phyloP scores from a whole-genome alignment of 345 rosid genomes.

The Salix brachista region DNA sequence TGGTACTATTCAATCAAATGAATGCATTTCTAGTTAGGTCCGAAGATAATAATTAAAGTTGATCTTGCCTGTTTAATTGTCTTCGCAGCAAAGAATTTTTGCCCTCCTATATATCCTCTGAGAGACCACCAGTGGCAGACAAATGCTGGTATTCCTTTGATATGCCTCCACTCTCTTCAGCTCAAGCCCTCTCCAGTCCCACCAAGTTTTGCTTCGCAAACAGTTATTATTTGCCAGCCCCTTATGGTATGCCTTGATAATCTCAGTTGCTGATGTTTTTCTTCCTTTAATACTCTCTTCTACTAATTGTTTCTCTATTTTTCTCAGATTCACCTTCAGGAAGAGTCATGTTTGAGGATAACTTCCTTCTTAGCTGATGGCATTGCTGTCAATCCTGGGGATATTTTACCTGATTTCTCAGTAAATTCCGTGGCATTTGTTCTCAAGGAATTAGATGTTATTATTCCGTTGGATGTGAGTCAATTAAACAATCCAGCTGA shows the following conservation, averaged over 20 bases:
- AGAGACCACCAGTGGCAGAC: slow-evolving; percentile 64
- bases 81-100: slow-evolving; percentile 66
- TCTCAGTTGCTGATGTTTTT: not conserved
- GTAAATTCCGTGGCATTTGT: slow-evolving; percentile 58
- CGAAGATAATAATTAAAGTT: not conserved
- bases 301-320: slow-evolving; percentile 11
- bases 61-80: slow-evolving; percentile 5
- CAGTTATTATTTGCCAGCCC: slow-evolving; percentile 85
- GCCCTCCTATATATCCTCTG: slow-evolving; percentile 88
- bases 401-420: slow-evolving; percentile 68
- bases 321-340: slow-evolving; percentile 85
- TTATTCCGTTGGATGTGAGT: slow-evolving; percentile 63
- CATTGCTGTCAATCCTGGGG: slow-evolving; percentile 76
- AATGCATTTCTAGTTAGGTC: not conserved
- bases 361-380: slow-evolving; percentile 95
- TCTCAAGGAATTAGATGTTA: slow-evolving; percentile 72
- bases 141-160: slow-evolving; percentile 60
- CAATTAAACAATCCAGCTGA: slow-evolving; percentile 35
- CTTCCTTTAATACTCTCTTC: slow-evolving; percentile 1
- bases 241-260: slow-evolving; percentile 59
- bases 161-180: slow-evolving; percentile 80
- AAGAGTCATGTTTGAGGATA: slow-evolving; percentile 94
- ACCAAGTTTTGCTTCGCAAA: slow-evolving; percentile 73
- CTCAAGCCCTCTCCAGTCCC: slow-evolving; percentile 88
- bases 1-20: slow-evolving; percentile 40